phyloP scores from a whole-genome alignment of 805 yeast species.

The Candida koratica region DNA sequence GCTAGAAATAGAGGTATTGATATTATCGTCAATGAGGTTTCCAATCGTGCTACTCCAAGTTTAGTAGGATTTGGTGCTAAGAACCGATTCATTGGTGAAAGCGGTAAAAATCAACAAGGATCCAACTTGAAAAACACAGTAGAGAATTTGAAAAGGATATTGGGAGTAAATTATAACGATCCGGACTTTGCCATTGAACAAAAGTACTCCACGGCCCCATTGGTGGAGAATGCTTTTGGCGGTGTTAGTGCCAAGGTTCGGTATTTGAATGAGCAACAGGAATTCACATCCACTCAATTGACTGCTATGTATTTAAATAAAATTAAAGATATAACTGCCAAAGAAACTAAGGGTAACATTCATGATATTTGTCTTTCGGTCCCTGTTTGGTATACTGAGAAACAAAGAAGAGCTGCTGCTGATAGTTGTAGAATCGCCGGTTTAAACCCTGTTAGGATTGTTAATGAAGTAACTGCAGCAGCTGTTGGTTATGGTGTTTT shows the following conservation, averaged over 20 bases:
- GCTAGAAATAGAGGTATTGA: slow-evolving; percentile 99
- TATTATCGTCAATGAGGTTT: slow-evolving; percentile 95
- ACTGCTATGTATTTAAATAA: slow-evolving; percentile 94
- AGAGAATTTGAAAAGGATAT: slow-evolving; percentile 86
- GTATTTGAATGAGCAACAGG: slow-evolving; percentile 71
- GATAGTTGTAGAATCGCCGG: slow-evolving; percentile 97
- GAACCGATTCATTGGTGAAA: slow-evolving; percentile 90
- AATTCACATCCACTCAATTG: slow-evolving; percentile 84
- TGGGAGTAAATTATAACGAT: slow-evolving; percentile 72
- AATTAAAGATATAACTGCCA: slow-evolving; percentile 72
- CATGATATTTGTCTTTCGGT: slow-evolving; percentile 91
- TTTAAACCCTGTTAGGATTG: slow-evolving; percentile 95
- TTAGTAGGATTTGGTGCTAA: slow-evolving; percentile 87
- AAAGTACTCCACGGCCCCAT: slow-evolving; percentile 66
- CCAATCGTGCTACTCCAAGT: slow-evolving; percentile 93
- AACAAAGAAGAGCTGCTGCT: slow-evolving; percentile 91
- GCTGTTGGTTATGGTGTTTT: slow-evolving; percentile 99
- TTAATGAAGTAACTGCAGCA: slow-evolving; percentile 97
- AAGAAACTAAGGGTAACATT: slow-evolving; percentile 78
- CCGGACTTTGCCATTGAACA: slow-evolving; percentile 76
- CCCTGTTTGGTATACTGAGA: slow-evolving; percentile 96
- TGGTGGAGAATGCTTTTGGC: slow-evolving; percentile 68
- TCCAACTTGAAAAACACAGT: slow-evolving; percentile 96
- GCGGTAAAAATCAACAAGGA: slow-evolving; percentile 94
- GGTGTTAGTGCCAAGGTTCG: slow-evolving; percentile 82